Evolutionary conservation across 345 rosid species (phyloP).

Genomic region (Cardamine resedifolia): DNA sequence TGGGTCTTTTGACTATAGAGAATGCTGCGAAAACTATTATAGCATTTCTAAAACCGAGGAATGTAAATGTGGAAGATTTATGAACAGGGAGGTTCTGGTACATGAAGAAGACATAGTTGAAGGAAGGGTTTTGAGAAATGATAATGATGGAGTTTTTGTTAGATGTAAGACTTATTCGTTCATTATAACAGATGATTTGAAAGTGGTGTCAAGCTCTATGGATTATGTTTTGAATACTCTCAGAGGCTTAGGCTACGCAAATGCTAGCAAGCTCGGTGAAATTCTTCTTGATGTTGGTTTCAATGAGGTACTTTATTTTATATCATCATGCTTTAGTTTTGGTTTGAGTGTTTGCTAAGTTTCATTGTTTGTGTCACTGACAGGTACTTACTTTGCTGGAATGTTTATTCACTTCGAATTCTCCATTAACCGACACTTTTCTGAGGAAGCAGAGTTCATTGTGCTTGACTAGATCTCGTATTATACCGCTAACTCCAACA

Average conservation of each 20-base stretch:
- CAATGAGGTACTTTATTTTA: no score
- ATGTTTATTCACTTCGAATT: slow-evolving; percentile 8
- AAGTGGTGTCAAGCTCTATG: neutral
- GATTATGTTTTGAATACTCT: neutral
- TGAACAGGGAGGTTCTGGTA: no score
- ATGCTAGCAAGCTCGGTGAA: neutral
- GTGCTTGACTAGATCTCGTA: neutral
- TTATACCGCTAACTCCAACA: neutral
- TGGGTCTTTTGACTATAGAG: no score
- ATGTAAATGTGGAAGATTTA: neutral
- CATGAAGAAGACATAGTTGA: no score
- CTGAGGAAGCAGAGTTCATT: slow-evolving; percentile 13
- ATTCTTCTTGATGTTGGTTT: neutral
- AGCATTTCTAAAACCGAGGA: neutral
- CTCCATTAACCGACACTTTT: slow-evolving; percentile 25
- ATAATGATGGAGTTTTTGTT: no score
- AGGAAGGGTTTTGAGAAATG: no score
- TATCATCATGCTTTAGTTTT: no score
- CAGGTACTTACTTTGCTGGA: slow-evolving; percentile 13
- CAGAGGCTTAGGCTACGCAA: neutral
- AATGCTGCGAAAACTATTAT: neutral
- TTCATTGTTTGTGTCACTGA: neutral
- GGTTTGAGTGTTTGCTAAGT: no score
- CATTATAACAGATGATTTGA: no score
- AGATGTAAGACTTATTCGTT: no score